These are phyloP conservation scores for Sporisorium iseilematis-ciliati DNA, from an alignment of 1,284 basidiomycete species.

Conservation along the genomic window DNA sequence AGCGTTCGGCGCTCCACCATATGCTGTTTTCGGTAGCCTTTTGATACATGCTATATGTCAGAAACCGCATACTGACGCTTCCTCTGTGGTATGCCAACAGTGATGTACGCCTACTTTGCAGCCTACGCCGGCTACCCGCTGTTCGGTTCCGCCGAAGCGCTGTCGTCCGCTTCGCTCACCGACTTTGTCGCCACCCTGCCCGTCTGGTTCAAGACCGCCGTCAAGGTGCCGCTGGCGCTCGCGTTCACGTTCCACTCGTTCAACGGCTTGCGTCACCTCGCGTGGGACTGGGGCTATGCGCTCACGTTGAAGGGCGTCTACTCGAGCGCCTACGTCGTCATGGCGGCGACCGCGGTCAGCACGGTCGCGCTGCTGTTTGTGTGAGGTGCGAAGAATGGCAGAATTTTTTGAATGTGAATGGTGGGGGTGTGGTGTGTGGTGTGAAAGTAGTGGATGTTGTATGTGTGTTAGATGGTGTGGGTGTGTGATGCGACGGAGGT, in stretches of 20 bases:
- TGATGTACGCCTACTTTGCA: conserved; percentile 86
- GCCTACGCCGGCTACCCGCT: conserved; percentile 86
- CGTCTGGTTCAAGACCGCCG: conserved; percentile 68
- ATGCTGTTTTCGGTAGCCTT: too few relatives aligned
- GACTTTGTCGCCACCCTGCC: conserved; percentile 76
- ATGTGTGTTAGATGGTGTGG: too few relatives aligned
- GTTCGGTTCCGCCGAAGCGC: conserved; percentile 72
- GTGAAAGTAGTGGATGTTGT: not conserved
- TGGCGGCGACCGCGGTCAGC: conserved; percentile 49
- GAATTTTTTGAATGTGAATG: too few relatives aligned
- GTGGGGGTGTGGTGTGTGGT: not conserved
- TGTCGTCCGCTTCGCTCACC: conserved; percentile 83
- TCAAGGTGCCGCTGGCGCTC: conserved; percentile 59
- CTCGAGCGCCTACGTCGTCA: conserved; percentile 60
- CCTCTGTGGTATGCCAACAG: conserved; percentile 18
- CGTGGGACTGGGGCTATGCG: conserved; percentile 86
- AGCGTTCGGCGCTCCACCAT: too few relatives aligned
- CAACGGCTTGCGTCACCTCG: conserved; percentile 91
- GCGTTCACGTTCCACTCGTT: conserved; percentile 79
- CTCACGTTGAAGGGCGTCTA: conserved; percentile 63
- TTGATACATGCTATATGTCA: too few relatives aligned
- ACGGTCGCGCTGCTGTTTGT: conserved; percentile 60
- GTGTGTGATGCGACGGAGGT: too few relatives aligned
- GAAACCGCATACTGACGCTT: not conserved
- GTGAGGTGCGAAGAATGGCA: conserved; percentile 14